phyloP scores from a whole-genome alignment of 2,329 filamentous ascomycete genomes.

The Penicillium sclerotiorum region DNA sequence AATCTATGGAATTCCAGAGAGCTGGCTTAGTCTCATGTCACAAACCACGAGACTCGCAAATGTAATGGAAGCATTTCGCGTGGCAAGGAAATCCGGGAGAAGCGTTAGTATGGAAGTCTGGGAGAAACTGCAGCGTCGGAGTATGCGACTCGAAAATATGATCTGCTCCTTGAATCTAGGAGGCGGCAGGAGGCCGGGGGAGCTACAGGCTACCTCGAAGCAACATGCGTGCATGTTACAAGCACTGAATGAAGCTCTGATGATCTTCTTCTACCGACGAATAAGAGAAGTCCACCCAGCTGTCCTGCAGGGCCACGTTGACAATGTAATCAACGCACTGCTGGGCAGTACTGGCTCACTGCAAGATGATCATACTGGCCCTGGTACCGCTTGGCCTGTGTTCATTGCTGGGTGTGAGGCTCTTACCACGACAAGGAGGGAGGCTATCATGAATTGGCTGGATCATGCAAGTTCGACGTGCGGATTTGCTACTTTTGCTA shows the following conservation, averaged over 20 bases:
- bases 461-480: constrained; percentile 28
- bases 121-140: constrained; percentile 32
- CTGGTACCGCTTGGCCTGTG: constrained; percentile 41
- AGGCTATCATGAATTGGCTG: constrained; percentile 26
- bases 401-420: constrained; percentile 49
- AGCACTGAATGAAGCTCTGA: constrained; percentile 43
- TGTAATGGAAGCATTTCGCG: constrained; percentile 31
- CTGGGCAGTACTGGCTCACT: constrained; percentile 29
- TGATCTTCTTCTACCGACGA: constrained; percentile 48
- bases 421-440: constrained; percentile 20
- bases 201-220: constrained; percentile 15
- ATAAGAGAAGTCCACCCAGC: constrained; percentile 43
- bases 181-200: constrained; percentile 9
- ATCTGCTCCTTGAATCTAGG: constrained; percentile 35
- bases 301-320: constrained; percentile 43
- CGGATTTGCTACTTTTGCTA: constrained; percentile 27
- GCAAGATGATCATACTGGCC: constrained; percentile 16
- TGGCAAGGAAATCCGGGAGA: constrained; percentile 17
- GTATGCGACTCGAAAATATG: constrained; percentile 36
- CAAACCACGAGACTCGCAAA: constrained; percentile 49
- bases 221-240: constrained; percentile 39
- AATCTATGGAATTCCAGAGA: constrained; percentile 49
- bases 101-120: constrained; percentile 24
- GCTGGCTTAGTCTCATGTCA: constrained; percentile 48
- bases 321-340: constrained; percentile 37